Evolutionary conservation across 192 early-diverging fungal genomes (phyloP).

Genomic region (Coemansia asiatica): DNA sequence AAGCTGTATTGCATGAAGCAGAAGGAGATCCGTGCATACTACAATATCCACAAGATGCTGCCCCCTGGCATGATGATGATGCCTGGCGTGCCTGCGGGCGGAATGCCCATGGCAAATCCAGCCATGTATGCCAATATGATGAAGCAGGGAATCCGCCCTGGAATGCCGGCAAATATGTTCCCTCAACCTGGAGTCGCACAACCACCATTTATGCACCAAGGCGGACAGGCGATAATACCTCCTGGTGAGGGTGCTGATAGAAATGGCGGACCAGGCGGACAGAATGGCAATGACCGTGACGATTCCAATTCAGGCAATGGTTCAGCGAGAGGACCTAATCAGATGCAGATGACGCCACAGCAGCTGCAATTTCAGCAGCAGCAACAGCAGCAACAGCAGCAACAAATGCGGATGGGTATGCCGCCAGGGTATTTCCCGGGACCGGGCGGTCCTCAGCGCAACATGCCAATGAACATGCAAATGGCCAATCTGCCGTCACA

Average conservation of each 20-base stretch:
- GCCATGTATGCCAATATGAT: slow-evolving; percentile 45
- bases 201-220: slow-evolving; percentile 34
- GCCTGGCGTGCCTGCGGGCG: slow-evolving; percentile 18
- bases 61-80: slow-evolving; percentile 52
- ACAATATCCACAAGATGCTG: slow-evolving; percentile 60
- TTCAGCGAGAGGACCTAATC: slow-evolving; percentile 5
- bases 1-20: slow-evolving; percentile 92
- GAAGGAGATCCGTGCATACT: slow-evolving; percentile 78
- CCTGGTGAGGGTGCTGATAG: background rate
- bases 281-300: slow-evolving; percentile 7
- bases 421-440: slow-evolving; percentile 32
- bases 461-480: slow-evolving; percentile 39
- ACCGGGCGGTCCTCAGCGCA: slow-evolving; percentile 33
- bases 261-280: slow-evolving; percentile 1
- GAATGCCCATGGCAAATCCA: slow-evolving; percentile 31
- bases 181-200: slow-evolving; percentile 29
- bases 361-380: slow-evolving; percentile 33
- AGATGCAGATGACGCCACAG: slow-evolving; percentile 29
- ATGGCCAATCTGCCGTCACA: slow-evolving; percentile 15
- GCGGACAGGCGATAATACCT: slow-evolving; percentile 1
- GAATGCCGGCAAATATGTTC: slow-evolving; percentile 41
- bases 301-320: background rate
- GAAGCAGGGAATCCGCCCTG: slow-evolving; percentile 26
- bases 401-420: slow-evolving; percentile 48
- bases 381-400: slow-evolving; percentile 37